Evolutionary conservation across 345 rosid species (phyloP).

Genomic region (Syzygium aqueum): DNA sequence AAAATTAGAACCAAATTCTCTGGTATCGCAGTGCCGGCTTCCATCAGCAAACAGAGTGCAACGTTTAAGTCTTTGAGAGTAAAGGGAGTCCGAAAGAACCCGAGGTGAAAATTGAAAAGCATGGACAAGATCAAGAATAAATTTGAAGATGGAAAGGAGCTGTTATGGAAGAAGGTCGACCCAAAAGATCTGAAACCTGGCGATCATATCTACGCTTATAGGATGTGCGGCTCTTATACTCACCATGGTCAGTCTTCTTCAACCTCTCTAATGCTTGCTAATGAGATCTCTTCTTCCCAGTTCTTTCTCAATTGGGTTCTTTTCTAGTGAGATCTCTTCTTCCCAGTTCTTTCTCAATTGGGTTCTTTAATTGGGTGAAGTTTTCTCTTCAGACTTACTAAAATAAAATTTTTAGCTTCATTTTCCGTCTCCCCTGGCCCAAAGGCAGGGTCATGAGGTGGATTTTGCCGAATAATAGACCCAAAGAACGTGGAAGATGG

Average conservation of each 20-base stretch:
- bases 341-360: not conserved
- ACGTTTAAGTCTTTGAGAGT: not conserved
- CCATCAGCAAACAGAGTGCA: too few relatives aligned
- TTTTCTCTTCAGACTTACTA: not conserved
- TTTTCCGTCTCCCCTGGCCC: not conserved
- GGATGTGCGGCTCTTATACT: not conserved
- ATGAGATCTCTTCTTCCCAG: not conserved
- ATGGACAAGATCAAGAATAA: not conserved
- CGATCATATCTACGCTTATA: not conserved
- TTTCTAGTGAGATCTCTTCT: not conserved
- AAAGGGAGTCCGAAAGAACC: not conserved
- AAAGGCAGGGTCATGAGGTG: not conserved
- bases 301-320: not conserved
- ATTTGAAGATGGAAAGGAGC: slow-evolving; percentile 6
- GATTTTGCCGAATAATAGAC: not conserved
- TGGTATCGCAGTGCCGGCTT: too few relatives aligned
- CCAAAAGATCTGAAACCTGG: not conserved
- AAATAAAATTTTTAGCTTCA: not conserved
- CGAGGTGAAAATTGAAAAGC: not conserved
- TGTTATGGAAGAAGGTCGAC: not conserved
- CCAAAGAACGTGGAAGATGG: not conserved
- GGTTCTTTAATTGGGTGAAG: not conserved
- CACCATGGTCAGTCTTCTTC: not conserved
- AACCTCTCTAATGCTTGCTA: not conserved
- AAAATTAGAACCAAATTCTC: too few relatives aligned